Conservation (phyloP, 805 yeast species). For the Cyberlindnera euphorbiae region DNA sequence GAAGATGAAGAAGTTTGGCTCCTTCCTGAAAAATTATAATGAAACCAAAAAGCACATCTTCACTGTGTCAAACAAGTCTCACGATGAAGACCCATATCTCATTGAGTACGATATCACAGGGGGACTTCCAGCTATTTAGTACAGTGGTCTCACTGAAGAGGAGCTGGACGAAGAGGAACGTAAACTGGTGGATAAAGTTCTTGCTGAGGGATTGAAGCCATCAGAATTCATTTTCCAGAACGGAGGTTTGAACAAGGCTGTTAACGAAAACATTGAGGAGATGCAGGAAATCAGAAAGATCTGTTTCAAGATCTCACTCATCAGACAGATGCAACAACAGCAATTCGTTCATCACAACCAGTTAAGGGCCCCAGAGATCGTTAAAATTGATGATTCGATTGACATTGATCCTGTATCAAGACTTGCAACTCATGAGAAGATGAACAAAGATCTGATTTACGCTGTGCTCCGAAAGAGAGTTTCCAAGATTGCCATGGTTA, state of each 20-base stretch:
- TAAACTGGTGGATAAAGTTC: constrained; percentile 35
- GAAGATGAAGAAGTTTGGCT: constrained; percentile 57
- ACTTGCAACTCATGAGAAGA: constrained; percentile 61
- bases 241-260: constrained; percentile 56
- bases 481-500: constrained; percentile 80
- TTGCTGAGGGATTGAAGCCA: constrained; percentile 31
- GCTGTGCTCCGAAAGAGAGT: constrained; percentile 64
- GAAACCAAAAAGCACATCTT: constrained; percentile 31
- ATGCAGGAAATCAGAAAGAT: constrained; percentile 86
- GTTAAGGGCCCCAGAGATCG: constrained; percentile 63
- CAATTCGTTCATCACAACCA: constrained; percentile 71
- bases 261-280: constrained; percentile 62
- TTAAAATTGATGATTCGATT: constrained; percentile 48
- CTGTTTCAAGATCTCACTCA: constrained; percentile 82
- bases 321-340: constrained; percentile 86
- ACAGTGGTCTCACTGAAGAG: constrained; percentile 47
- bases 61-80: constrained; percentile 29
- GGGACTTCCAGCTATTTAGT: constrained; percentile 64
- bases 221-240: constrained; percentile 39
- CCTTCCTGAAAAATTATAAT: constrained; percentile 26
- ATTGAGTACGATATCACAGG: constrained; percentile 83
- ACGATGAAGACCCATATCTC: constrained; percentile 39
- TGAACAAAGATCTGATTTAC: constrained; percentile 56
- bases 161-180: constrained; percentile 42
- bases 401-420: constrained; percentile 85